Evolutionary conservation across 768 basidiomycete species (phyloP).

Genomic region (Suillus americanus): DNA sequence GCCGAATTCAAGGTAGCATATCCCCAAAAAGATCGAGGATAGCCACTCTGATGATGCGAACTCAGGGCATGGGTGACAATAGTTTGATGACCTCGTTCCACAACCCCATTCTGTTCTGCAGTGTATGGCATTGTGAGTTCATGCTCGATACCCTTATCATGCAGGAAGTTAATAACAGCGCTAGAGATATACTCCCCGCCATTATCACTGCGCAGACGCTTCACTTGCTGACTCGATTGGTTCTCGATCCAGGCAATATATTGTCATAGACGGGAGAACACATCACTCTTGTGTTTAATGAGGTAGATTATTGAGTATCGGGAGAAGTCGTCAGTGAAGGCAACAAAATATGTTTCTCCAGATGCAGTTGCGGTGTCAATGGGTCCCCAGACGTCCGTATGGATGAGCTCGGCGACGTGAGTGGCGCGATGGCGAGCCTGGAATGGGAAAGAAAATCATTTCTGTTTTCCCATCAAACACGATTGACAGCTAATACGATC

Average conservation of each 20-base stretch:
- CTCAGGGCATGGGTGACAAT: constrained; percentile 14
- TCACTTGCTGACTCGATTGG: neutral
- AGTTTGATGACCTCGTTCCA: constrained; percentile 30
- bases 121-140: constrained; percentile 4
- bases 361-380: too few relatives aligned
- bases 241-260: neutral
- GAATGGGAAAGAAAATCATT: neutral
- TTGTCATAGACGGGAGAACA: neutral
- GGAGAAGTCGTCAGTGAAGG: too few relatives aligned
- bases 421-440: neutral
- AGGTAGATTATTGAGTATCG: too few relatives aligned
- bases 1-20: constrained; percentile 21
- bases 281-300: too few relatives aligned
- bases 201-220: constrained; percentile 15
- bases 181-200: constrained; percentile 11
- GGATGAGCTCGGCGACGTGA: too few relatives aligned
- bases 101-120: constrained; percentile 27
- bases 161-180: neutral
- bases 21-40: constrained; percentile 22
- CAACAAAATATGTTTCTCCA: too few relatives aligned
- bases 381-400: too few relatives aligned
- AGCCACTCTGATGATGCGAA: constrained; percentile 24
- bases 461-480: neutral
- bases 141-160: neutral
- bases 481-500: neutral